Conservation (phyloP, 768 basidiomycete species). For the Hygrophoropsis aurantiaca region DNA sequence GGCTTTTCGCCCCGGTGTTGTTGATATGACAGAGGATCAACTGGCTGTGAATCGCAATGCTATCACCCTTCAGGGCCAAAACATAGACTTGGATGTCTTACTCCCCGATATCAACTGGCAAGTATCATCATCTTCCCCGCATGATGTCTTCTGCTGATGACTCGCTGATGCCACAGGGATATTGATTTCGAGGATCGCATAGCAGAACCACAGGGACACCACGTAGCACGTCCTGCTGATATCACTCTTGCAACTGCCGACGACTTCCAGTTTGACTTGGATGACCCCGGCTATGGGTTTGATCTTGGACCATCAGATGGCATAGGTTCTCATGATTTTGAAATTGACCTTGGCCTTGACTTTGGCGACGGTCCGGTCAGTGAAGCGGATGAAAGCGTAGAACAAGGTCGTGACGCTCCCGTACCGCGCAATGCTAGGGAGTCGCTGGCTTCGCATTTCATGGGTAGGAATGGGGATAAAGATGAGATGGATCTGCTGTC, state of each 20-base stretch:
- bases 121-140: constrained; percentile 12
- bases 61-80: constrained; percentile 80
- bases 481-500: constrained; percentile 71
- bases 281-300: constrained; percentile 61
- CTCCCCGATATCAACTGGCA: constrained; percentile 83
- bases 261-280: constrained; percentile 67
- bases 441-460: constrained; percentile 62
- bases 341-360: constrained; percentile 73
- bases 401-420: constrained; percentile 74
- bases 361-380: constrained; percentile 62
- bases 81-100: constrained; percentile 77
- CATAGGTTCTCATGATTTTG: constrained; percentile 82
- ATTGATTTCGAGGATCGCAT: constrained; percentile 70
- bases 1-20: constrained; percentile 94
- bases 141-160: constrained; percentile 4
- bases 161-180: constrained; percentile 51
- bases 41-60: constrained; percentile 82
- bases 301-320: constrained; percentile 79
- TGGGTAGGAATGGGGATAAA: constrained; percentile 47
- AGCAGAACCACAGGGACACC: constrained; percentile 67
- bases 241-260: constrained; percentile 83
- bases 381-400: constrained; percentile 52
- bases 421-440: constrained; percentile 43
- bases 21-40: constrained; percentile 96
- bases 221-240: constrained; percentile 82